Percentiles rank a stretch among this genome's conserved stretches.
Evolutionary conservation across 2,329 filamentous ascomycete species (phyloP).

Genomic region (Stagonosporopsis rhizophila): DNA sequence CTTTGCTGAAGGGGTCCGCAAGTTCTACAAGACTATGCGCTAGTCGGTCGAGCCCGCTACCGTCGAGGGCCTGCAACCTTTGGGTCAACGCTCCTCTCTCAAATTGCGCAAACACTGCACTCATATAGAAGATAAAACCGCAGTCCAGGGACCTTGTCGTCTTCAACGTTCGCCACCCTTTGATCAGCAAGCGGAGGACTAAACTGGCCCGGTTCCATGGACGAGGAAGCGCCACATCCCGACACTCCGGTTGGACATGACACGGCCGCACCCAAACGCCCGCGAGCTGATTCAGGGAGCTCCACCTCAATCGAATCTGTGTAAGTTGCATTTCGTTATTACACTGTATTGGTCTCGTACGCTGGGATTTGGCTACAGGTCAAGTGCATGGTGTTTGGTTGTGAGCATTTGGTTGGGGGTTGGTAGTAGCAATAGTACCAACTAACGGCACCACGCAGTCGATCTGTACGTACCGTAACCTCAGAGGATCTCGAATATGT

Average conservation of each 20-base stretch:
- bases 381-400: not conserved
- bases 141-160: not conserved
- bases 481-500: conserved; percentile 62
- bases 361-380: not conserved
- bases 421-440: not conserved
- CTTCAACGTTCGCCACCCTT: conserved; percentile 26
- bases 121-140: not conserved
- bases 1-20: conserved; percentile 16
- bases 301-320: conserved; percentile 44
- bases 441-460: conserved; percentile 26
- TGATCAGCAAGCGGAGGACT: conserved; percentile 21
- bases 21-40: conserved; percentile 13
- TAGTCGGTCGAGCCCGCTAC: conserved; percentile 20
- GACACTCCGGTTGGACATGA: conserved; percentile 45
- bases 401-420: not conserved
- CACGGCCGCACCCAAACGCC: conserved; percentile 45
- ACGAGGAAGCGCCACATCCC: conserved; percentile 48
- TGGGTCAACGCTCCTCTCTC: conserved; percentile 12
- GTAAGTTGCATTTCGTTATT: conserved; percentile 31
- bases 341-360: not conserved
- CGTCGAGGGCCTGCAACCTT: conserved; percentile 14
- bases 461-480: conserved; percentile 48
- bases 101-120: conserved; percentile 7
- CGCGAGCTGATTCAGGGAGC: conserved; percentile 41
- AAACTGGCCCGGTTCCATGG: conserved; percentile 46